phyloP scores from a whole-genome alignment of 2,329 filamentous ascomycete genomes.

The Clarireedia sp. region DNA sequence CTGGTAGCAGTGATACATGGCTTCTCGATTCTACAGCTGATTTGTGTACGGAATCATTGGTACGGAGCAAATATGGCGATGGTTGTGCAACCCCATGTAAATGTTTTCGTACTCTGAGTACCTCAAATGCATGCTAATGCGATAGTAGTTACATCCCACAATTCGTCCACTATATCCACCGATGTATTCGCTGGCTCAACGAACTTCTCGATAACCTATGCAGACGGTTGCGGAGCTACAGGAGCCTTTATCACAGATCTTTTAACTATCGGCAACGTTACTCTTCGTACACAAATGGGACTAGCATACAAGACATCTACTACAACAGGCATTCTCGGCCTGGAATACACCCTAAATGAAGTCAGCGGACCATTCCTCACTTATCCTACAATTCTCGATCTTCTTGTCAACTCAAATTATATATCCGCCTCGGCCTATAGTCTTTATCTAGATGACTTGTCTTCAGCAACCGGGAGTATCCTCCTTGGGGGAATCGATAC shows the following conservation, averaged over 20 bases:
- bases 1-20: conserved; percentile 57
- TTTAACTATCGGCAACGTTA: conserved; percentile 36
- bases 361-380: conserved; percentile 32
- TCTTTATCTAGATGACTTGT: conserved; percentile 28
- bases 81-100: conserved; percentile 34
- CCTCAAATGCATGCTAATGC: background rate
- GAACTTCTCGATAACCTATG: conserved; percentile 50
- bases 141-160: background rate
- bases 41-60: conserved; percentile 14
- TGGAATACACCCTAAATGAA: conserved; percentile 44
- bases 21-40: conserved; percentile 32
- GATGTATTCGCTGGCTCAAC: background rate
- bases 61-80: conserved; percentile 21
- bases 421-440: conserved; percentile 35
- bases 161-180: background rate
- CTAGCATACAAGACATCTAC: conserved; percentile 40
- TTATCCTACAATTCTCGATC: conserved; percentile 25
- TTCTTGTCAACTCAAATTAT: conserved; percentile 34
- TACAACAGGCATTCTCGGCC: conserved; percentile 46
- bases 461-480: conserved; percentile 26
- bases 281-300: conserved; percentile 45
- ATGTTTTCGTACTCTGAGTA: conserved; percentile 30
- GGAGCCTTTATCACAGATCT: conserved; percentile 41
- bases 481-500: conserved; percentile 40
- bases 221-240: conserved; percentile 47